These are phyloP conservation scores for Zopfia rhizophila DNA, from an alignment of 2,329 filamentous ascomycete genomes.

Conservation along the genomic window DNA sequence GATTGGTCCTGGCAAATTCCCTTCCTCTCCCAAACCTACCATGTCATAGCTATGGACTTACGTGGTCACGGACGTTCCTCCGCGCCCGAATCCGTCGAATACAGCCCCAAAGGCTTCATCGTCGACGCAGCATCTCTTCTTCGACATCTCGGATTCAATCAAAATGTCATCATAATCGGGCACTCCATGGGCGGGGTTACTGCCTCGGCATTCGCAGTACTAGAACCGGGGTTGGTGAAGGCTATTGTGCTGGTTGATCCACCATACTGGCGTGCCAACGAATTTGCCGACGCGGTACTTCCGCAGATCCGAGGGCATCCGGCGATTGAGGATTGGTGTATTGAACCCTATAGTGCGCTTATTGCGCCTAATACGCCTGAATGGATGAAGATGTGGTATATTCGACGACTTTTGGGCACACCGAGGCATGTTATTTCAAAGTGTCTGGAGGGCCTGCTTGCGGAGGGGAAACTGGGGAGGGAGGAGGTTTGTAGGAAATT, in stretches of 20 bases:
- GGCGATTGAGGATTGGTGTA: no score
- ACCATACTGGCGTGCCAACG: slow-evolving; percentile 17
- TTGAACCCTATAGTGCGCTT: neutral
- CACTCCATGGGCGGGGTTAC: slow-evolving; percentile 27
- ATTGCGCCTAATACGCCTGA: slow-evolving; percentile 8
- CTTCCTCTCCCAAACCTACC: slow-evolving; percentile 19
- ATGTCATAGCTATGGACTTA: slow-evolving; percentile 26
- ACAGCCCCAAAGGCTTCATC: slow-evolving; percentile 13
- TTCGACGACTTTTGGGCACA: slow-evolving; percentile 17
- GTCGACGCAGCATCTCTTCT: slow-evolving; percentile 23
- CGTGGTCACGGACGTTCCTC: slow-evolving; percentile 31
- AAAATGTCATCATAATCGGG: slow-evolving; percentile 22
- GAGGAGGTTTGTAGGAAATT: slow-evolving; percentile 18
- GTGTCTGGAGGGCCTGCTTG: slow-evolving; percentile 11
- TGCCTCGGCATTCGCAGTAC: slow-evolving; percentile 19
- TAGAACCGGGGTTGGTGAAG: slow-evolving; percentile 20
- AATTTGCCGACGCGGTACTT: slow-evolving; percentile 11
- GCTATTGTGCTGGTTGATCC: slow-evolving; percentile 28
- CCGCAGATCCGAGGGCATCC: neutral
- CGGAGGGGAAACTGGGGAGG: slow-evolving; percentile 16
- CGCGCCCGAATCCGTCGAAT: slow-evolving; percentile 15
- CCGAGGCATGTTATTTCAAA: slow-evolving; percentile 16
- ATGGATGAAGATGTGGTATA: slow-evolving; percentile 31
- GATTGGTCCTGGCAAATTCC: slow-evolving; percentile 33
- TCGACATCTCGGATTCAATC: slow-evolving; percentile 13